Evolutionary conservation across 148 eudicot species (phyloP), one percentile per base, ranked within the genome.

Genomic region (Euryodendron excelsum): DNA sequence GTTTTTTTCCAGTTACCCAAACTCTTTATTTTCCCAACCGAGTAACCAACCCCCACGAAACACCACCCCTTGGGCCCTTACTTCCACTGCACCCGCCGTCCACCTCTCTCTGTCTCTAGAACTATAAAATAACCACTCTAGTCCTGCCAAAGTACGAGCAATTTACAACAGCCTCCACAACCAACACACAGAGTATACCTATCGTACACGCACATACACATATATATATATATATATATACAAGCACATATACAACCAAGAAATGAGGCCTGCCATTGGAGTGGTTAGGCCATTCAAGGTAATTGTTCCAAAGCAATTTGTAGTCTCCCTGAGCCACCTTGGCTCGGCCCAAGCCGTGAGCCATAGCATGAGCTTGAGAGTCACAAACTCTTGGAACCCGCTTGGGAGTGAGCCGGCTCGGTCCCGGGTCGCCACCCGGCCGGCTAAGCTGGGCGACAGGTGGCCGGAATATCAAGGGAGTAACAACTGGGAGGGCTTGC

Each of bases 81-180:
- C 61, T 33, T 39, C 18, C 52, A 2, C 59, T 31, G 50, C 2
- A 1, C 73, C n/a, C 36, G 23, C 74, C 74, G 56, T 28, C 58
- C 74, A 7, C 30, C 36, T 3, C 34, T 14, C 13, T 23, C 45
- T 14, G 80, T 37, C 76, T 30, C 70, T 23, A 12, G 45, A 44
- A 79, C 77, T 83, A 83, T 79, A 83, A 50, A 78, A 60, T 27
- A 28, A 25, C 30, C 53, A 44, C 23, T 79, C 77, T 67, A 36
- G 15, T 33, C 56, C 74, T 1, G 34, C 74, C 56, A 45, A 71
- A 69, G 14, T 20, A 3, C 23, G n/a, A 47, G 27, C 75, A 50
- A 72, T 18, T 18, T 71, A 20, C 60, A 50, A 30, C 59, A 30
- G 27, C 33, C 60, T 48, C 59, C 39, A 48, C 15, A 50, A 30